A percentile compares a stretch with the other conserved stretches of the same genome.
phyloP scores from a whole-genome alignment of 2,329 filamentous ascomycete genomes.

The Aspergillus bombycis region DNA sequence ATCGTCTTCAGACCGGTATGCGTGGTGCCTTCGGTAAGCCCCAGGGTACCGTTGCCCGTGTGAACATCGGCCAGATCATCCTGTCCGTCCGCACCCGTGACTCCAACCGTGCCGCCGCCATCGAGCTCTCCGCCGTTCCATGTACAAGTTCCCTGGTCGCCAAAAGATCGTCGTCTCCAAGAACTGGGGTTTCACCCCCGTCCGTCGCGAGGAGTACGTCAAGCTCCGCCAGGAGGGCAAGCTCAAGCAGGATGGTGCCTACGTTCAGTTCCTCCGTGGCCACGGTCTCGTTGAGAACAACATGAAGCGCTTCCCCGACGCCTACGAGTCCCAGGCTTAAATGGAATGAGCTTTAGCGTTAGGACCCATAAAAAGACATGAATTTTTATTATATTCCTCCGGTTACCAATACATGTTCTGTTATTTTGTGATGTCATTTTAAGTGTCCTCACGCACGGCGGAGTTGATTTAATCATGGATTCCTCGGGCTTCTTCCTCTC shows the following conservation, averaged over 20 bases:
- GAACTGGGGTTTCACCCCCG: constrained; percentile 99
- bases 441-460: constrained; percentile 20
- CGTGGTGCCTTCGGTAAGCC: constrained; percentile 99
- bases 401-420: constrained; percentile 7
- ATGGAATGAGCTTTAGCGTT: constrained; percentile 26
- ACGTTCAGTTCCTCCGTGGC: constrained; percentile 98
- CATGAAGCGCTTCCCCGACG: constrained; percentile 92
- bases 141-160: constrained; percentile 99
- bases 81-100: constrained; percentile 97
- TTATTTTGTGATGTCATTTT: constrained; percentile 12
- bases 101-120: constrained; percentile 84
- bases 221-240: constrained; percentile 90
- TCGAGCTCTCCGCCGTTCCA: constrained; percentile 98
- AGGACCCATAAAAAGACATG: constrained; percentile 19
- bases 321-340: constrained; percentile 62
- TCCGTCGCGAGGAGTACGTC: constrained; percentile 96
- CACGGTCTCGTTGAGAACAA: constrained; percentile 84
- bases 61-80: constrained; percentile 99
- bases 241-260: constrained; percentile 97
- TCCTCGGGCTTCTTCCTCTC: constrained; percentile 9
- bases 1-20: constrained; percentile 99
- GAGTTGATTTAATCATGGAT: constrained; percentile 19
- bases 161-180: constrained; percentile 99
- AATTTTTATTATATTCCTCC: constrained; percentile 10
- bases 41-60: constrained; percentile 97